These are phyloP conservation scores for maize (Zea mays) DNA, from an alignment of 176 grass and related monocot genomes.

Conservation along the genomic window DNA sequence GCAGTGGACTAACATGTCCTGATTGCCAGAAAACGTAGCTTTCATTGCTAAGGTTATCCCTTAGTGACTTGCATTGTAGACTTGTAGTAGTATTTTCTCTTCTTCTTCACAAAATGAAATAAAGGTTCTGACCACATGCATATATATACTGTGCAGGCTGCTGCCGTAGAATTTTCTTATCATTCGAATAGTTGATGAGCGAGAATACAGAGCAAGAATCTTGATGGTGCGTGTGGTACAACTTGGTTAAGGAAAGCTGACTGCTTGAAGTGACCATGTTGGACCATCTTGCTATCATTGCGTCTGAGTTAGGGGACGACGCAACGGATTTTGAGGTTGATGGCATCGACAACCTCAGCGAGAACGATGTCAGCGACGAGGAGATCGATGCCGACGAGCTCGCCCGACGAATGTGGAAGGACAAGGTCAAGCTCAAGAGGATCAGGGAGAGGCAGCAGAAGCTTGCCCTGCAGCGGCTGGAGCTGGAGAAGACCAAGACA, in stretches of 20 bases:
- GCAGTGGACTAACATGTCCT: background rate
- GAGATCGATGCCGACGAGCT: constrained; percentile 79
- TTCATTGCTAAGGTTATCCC: background rate
- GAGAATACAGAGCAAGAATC: background rate
- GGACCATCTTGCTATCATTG: constrained; percentile 53
- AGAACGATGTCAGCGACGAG: constrained; percentile 97
- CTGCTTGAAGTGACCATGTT: constrained; percentile 25
- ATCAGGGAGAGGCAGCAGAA: constrained; percentile 70
- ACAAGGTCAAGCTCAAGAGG: constrained; percentile 79
- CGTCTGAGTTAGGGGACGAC: constrained; percentile 58
- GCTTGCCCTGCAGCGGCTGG: constrained; percentile 36
- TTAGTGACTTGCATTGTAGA: background rate
- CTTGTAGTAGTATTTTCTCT: background rate
- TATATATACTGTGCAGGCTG: constrained; percentile 22
- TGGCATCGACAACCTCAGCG: constrained; percentile 56
- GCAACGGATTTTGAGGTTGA: constrained; percentile 63
- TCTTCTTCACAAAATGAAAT: background rate
- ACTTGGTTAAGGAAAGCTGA: background rate
- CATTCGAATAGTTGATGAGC: background rate
- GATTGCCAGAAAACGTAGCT: background rate
- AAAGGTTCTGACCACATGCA: constrained; percentile 23
- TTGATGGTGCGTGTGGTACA: constrained; percentile 3
- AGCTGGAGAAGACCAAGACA: constrained; percentile 44
- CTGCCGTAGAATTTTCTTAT: constrained; percentile 3
- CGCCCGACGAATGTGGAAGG: constrained; percentile 86